These are phyloP conservation scores for Cercospora zeae-maydis DNA, from an alignment of 2,329 filamentous ascomycete species.

Conservation along the genomic window DNA sequence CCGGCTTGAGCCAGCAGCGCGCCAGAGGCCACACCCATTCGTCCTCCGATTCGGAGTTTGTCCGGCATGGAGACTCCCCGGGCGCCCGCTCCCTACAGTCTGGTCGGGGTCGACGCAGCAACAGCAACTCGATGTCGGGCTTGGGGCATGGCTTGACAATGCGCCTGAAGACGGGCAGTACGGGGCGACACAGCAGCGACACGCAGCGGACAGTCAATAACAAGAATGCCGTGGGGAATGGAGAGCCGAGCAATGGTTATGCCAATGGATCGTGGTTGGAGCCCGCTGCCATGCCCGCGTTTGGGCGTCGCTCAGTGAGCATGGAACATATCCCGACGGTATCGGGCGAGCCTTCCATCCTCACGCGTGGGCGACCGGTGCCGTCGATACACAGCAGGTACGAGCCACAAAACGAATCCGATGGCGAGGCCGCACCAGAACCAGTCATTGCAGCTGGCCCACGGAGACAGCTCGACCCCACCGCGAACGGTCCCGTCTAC, in stretches of 20 bases:
- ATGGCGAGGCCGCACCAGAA: slow-evolving; percentile 68
- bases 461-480: slow-evolving; percentile 50
- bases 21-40: slow-evolving; percentile 58
- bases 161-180: slow-evolving; percentile 17
- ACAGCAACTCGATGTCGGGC: slow-evolving; percentile 69
- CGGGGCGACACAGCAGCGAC: slow-evolving; percentile 25
- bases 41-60: slow-evolving; percentile 58
- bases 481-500: slow-evolving; percentile 36
- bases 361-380: slow-evolving; percentile 44
- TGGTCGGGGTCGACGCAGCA: slow-evolving; percentile 61
- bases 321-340: slow-evolving; percentile 61
- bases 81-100: slow-evolving; percentile 26
- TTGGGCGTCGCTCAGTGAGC: slow-evolving; percentile 60
- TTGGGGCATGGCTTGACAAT: slow-evolving; percentile 17
- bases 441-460: slow-evolving; percentile 80
- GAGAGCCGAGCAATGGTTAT: slow-evolving; percentile 23
- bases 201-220: slow-evolving; percentile 13
- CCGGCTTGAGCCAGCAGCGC: slow-evolving; percentile 34
- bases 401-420: slow-evolving; percentile 53
- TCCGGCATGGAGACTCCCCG: slow-evolving; percentile 40
- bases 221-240: slow-evolving; percentile 9
- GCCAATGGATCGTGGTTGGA: slow-evolving; percentile 54
- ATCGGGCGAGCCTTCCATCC: slow-evolving; percentile 41
- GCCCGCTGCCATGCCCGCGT: slow-evolving; percentile 52
- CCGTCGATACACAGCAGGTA: slow-evolving; percentile 43